These are phyloP conservation scores for Gynochthodes officinalis DNA, from an alignment of 257 asterid species.

Conservation along the genomic window DNA sequence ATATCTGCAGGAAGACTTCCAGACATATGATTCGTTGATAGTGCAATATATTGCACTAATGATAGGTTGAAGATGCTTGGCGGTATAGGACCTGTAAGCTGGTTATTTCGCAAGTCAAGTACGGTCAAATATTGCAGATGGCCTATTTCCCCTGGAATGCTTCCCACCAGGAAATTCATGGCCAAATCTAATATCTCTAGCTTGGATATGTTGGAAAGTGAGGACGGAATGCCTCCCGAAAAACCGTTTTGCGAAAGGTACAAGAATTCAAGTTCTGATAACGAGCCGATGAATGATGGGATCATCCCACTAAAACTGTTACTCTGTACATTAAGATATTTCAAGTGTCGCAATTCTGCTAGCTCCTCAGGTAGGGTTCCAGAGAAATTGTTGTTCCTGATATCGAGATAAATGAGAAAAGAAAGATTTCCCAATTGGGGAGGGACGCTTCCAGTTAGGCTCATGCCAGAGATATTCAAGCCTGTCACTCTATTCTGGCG, in stretches of 20 bases:
- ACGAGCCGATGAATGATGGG: conserved; percentile 10
- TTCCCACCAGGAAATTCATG: conserved; percentile 3
- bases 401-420: conserved; percentile 19
- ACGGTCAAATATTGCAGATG: conserved; percentile 17
- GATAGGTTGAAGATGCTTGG: conserved; percentile 10
- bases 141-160: conserved; percentile 18
- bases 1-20: conserved; percentile 18
- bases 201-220: conserved; percentile 13
- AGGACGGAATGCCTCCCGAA: conserved; percentile 12
- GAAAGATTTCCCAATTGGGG: conserved; percentile 7
- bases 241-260: neutral
- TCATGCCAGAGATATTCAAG: neutral
- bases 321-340: neutral
- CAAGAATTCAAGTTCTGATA: conserved; percentile 11
- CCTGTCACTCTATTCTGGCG: neutral
- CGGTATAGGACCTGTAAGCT: conserved; percentile 19
- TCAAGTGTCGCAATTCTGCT: conserved; percentile 1
- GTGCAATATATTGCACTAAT: neutral
- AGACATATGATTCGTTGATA: neutral
- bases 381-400: conserved; percentile 17
- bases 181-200: neutral
- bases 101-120: neutral
- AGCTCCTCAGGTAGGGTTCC: conserved; percentile 16
- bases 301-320: conserved; percentile 20
- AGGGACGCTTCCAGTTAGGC: neutral